Percentiles rank a stretch among this genome's conserved stretches.
These are phyloP conservation scores for Pichia sp. DNA, from an alignment of 1,139 yeast species.

Conservation along the genomic window DNA sequence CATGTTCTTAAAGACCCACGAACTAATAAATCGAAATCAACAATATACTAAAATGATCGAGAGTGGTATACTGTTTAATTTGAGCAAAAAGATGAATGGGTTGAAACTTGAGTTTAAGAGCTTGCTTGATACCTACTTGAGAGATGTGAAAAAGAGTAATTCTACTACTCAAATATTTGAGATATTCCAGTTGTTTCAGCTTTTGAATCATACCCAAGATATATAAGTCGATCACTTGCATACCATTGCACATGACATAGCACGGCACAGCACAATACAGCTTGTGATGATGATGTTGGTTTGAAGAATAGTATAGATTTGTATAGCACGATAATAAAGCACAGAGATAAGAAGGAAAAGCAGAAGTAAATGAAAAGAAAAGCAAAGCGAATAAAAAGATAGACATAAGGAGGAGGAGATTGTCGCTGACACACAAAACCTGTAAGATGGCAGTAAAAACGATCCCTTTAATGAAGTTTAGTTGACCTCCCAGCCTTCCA, in stretches of 20 bases:
- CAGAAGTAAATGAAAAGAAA: conserved; percentile 1
- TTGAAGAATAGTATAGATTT: too few species aligned
- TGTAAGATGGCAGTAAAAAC: too few species aligned
- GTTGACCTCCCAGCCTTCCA: conserved; percentile 10
- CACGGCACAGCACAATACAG: too few species aligned
- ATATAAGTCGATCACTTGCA: too few species aligned
- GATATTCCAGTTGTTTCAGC: conserved; percentile 32
- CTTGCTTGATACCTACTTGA: conserved; percentile 34
- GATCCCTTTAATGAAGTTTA: too few species aligned
- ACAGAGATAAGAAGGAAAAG: too few species aligned
- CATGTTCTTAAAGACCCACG: conserved; percentile 17
- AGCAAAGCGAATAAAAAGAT: neutral
- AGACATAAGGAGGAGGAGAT: neutral
- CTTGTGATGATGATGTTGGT: too few species aligned
- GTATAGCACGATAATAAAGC: too few species aligned
- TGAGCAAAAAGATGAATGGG: conserved; percentile 27
- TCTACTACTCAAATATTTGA: conserved; percentile 25
- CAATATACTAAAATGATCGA: conserved; percentile 13
- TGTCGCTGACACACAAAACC: neutral
- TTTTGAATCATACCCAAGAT: too few species aligned
- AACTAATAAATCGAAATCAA: neutral
- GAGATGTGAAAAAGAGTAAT: conserved; percentile 11
- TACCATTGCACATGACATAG: too few species aligned
- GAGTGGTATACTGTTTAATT: conserved; percentile 7
- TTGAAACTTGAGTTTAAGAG: conserved; percentile 40